Evolutionary conservation across 306 rosid genomes (phyloP), one percentile per base, ranked within the genome.

Genomic region (Pterocarpus santalinus): DNA sequence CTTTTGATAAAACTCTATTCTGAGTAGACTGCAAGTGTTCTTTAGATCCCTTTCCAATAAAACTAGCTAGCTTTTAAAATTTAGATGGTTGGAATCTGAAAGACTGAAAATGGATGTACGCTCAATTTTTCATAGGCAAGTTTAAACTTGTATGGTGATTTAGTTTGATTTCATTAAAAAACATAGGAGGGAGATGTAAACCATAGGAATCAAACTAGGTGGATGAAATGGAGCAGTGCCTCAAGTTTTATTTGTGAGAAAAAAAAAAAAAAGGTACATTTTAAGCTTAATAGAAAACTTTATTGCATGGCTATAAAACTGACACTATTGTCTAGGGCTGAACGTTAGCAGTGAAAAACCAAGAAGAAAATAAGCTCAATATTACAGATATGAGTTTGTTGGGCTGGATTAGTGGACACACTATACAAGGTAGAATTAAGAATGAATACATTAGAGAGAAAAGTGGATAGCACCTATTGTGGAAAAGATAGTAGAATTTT

Each of bases 1-100:
- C 28, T 76, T 46, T 41, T 58, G 51, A 49, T 58, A 46, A 71
- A 78, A 74, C 82, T 56, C 74, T 41, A 39, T 56, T 74, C 72
- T 35, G 53, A 62, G 13, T 53, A 55, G 52, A 63, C 15, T 68
- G 28, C 32, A 15, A 5, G 61, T n/a, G 9, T 22, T 65, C 17
- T 4, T 46, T 4, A 43, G 17, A 51, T 69, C 64, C 65, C 28
- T 57, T 49, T 61, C 32, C 56, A 36, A 47, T 39, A 49, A 65
- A 77, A 61, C 34, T 16, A 62, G 67, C 52, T 34, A 66, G 7
- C 16, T 28, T 60, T 44, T 72, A 55, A 63, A 76, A 51, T 16
- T 28, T 72, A 5, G 83, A 67, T 81, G 64, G 65, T 58, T 51
- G n/a, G 52, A 84, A 16, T 61, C 33, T 41, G 55, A 53, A 49